Percentiles rank a stretch among this genome's conserved stretches.
These are phyloP conservation scores for Lachnellula cervina DNA, from an alignment of 2,329 filamentous ascomycete genomes.

Conservation along the genomic window DNA sequence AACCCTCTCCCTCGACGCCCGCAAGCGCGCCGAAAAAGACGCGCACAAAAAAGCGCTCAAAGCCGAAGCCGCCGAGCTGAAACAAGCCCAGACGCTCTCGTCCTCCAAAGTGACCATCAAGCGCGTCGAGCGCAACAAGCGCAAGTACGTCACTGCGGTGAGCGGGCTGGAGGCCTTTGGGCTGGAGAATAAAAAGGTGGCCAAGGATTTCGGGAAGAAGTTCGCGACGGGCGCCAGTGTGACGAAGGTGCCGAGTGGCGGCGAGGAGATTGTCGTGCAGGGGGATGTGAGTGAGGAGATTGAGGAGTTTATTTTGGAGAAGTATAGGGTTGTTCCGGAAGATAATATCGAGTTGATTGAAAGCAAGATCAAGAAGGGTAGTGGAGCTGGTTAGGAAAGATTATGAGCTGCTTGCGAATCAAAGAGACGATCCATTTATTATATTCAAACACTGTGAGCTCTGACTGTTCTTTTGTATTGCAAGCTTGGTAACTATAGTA, in stretches of 20 bases:
- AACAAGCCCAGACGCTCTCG: slow-evolving; percentile 72
- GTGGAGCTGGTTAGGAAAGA: too few species aligned
- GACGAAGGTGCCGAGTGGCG: slow-evolving; percentile 78
- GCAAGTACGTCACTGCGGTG: slow-evolving; percentile 94
- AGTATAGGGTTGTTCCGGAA: slow-evolving; percentile 85
- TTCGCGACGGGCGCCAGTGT: slow-evolving; percentile 93
- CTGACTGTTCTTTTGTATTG: too few species aligned
- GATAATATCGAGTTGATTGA: slow-evolving; percentile 89
- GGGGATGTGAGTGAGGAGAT: slow-evolving; percentile 95
- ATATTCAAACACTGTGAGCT: too few species aligned
- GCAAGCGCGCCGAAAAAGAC: slow-evolving; percentile 93
- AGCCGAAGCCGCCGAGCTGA: slow-evolving; percentile 79
- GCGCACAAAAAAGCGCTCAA: slow-evolving; percentile 95
- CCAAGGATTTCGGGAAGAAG: slow-evolving; percentile 97
- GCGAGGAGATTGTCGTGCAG: slow-evolving; percentile 96
- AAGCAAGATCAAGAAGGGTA: too few species aligned
- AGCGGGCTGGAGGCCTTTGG: slow-evolving; percentile 85
- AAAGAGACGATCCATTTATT: too few species aligned
- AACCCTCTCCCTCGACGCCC: slow-evolving; percentile 81
- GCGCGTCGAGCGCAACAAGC: slow-evolving; percentile 96
- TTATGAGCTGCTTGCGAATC: too few species aligned
- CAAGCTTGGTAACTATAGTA: too few species aligned
- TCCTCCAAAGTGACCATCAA: slow-evolving; percentile 85
- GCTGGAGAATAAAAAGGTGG: slow-evolving; percentile 88
- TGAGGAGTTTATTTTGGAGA: slow-evolving; percentile 82